Percentiles rank a stretch among this genome's conserved stretches.
Evolutionary conservation across 148 eudicot species (phyloP).

Genomic region (Vaccinium vitisidaea): DNA sequence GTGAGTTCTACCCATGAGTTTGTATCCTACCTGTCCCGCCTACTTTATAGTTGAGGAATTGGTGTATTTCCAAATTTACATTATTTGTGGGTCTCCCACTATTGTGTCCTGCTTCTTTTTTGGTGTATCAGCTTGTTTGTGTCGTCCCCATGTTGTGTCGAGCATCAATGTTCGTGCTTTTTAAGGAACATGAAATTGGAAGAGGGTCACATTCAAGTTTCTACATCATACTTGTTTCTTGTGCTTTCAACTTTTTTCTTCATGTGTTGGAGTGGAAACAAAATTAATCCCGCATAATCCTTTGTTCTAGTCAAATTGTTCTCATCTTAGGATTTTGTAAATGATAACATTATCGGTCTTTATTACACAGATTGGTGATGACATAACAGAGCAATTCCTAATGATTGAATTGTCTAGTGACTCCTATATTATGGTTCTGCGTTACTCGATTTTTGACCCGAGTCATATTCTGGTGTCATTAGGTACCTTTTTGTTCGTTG

Average conservation of each 20-base stretch:
- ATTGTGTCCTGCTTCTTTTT: background rate
- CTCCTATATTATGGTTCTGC: background rate
- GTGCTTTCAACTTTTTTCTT: background rate
- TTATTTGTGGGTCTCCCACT: background rate
- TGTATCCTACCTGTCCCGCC: background rate
- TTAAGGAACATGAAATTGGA: background rate
- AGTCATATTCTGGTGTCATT: background rate
- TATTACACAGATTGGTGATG: background rate
- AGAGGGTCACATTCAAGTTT: background rate
- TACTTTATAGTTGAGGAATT: background rate
- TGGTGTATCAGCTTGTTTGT: background rate
- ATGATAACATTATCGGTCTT: background rate
- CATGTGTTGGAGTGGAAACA: background rate
- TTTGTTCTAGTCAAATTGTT: background rate
- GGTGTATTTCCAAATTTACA: background rate
- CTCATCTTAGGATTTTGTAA: background rate
- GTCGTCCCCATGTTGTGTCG: background rate
- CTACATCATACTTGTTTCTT: background rate
- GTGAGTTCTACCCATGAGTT: too few species aligned
- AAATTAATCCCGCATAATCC: background rate
- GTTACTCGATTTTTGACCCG: background rate
- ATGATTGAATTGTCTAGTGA: background rate
- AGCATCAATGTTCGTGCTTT: background rate
- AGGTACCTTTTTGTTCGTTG: conserved; percentile 77
- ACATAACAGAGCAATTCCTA: background rate